Conservation (phyloP, 2,329 filamentous ascomycete species). For the Pezicula neosporulosa region DNA sequence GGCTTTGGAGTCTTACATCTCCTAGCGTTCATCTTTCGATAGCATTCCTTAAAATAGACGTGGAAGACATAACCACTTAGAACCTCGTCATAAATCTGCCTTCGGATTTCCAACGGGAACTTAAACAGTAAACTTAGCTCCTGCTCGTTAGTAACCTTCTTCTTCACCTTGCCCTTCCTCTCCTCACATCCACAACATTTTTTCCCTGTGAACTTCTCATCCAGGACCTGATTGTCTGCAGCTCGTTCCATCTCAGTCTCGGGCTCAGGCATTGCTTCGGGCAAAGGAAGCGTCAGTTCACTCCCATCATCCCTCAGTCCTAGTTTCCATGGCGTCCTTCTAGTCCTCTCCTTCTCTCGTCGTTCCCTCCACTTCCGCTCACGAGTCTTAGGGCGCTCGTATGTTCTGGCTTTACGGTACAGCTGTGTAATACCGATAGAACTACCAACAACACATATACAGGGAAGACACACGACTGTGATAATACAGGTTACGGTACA, state of each 20-base stretch:
- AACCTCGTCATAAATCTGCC: constrained; percentile 10
- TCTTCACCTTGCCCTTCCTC: not conserved
- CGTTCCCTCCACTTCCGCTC: not conserved
- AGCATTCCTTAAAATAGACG: constrained; percentile 6
- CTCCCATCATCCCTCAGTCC: not conserved
- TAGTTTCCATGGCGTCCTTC: not conserved
- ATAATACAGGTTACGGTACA: not conserved
- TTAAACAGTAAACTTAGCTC: constrained; percentile 5
- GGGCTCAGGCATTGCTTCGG: not conserved
- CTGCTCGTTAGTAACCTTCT: constrained; percentile 2
- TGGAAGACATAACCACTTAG: constrained; percentile 11
- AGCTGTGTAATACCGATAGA: not conserved
- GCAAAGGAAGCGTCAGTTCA: not conserved
- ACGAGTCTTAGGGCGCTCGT: not conserved
- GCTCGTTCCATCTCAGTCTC: not conserved
- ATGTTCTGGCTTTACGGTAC: not conserved
- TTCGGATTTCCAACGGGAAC: constrained; percentile 8
- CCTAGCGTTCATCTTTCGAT: constrained; percentile 6
- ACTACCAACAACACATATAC: not conserved
- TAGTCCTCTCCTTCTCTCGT: not conserved
- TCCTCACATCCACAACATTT: not conserved
- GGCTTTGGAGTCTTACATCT: constrained; percentile 3
- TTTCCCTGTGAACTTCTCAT: not conserved
- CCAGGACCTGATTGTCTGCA: not conserved
- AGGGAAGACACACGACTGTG: not conserved